A percentile compares a stretch with the other conserved stretches of the same genome.
phyloP scores from a whole-genome alignment of 2,329 filamentous ascomycete species.

The Apiospora sp. region DNA sequence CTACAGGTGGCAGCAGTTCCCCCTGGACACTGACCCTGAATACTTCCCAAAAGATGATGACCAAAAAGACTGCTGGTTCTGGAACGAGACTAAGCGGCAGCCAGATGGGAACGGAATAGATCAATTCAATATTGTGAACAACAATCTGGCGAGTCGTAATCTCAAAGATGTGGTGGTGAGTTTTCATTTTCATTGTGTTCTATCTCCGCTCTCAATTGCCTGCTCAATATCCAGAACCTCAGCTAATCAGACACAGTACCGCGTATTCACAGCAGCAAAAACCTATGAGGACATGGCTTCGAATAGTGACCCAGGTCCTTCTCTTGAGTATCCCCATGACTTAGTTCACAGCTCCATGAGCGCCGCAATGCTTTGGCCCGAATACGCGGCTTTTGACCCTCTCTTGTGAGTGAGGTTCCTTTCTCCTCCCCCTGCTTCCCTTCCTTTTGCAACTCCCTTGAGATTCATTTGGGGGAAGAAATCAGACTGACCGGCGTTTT shows the following conservation, averaged over 20 bases:
- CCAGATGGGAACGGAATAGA: constrained; percentile 41
- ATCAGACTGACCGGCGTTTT: background rate
- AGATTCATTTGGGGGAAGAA: background rate
- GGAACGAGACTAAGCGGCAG: constrained; percentile 51
- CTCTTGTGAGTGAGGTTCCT: constrained; percentile 53
- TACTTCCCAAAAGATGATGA: constrained; percentile 46
- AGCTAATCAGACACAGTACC: constrained; percentile 45
- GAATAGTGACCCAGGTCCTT: constrained; percentile 44
- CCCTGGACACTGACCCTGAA: constrained; percentile 40
- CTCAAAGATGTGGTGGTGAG: constrained; percentile 53
- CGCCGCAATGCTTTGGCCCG: constrained; percentile 43
- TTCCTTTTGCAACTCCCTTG: background rate
- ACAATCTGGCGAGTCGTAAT: constrained; percentile 39
- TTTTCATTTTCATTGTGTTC: background rate
- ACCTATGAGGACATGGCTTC: constrained; percentile 52
- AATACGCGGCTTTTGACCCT: constrained; percentile 54
- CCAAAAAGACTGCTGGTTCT: constrained; percentile 39
- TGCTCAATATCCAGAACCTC: background rate
- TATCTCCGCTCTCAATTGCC: background rate
- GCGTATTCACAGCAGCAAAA: constrained; percentile 48
- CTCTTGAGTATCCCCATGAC: constrained; percentile 55
- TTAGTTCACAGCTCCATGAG: constrained; percentile 50
- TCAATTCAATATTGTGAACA: constrained; percentile 51
- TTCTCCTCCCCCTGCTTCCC: background rate
- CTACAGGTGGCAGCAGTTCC: constrained; percentile 56